These are phyloP conservation scores for Rhododendron vialii DNA, from an alignment of 148 eudicot genomes.

Conservation along the genomic window DNA sequence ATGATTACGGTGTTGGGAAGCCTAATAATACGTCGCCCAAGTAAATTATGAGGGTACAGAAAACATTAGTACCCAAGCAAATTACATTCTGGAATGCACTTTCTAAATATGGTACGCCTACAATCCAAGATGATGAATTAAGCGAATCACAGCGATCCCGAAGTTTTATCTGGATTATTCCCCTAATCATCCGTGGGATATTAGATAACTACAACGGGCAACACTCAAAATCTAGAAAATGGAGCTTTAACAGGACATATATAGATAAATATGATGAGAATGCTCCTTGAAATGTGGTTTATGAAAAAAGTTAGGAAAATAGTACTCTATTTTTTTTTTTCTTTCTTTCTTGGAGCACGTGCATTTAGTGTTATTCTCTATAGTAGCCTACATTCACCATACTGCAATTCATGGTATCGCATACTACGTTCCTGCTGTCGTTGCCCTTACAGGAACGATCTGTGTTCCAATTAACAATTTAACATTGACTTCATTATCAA, in stretches of 20 bases:
- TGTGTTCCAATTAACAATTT: not conserved
- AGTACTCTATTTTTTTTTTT: not conserved
- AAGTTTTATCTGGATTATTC: not conserved
- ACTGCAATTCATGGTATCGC: not conserved
- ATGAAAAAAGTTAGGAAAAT: not conserved
- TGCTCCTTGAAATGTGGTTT: not conserved
- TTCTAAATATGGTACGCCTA: not conserved
- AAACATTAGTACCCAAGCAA: not conserved
- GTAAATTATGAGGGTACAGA: not conserved
- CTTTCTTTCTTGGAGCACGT: not conserved
- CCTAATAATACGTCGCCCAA: not conserved
- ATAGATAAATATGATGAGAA: not conserved
- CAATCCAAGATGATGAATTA: not conserved
- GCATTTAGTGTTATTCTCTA: not conserved
- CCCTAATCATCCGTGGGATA: not conserved
- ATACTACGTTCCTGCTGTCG: not conserved
- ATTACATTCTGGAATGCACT: not conserved
- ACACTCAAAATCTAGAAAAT: not conserved
- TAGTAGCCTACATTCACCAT: not conserved
- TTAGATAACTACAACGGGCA: not conserved
- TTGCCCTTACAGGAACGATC: not conserved
- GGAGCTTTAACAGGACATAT: not conserved
- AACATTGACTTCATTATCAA: not conserved
- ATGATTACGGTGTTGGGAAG: not conserved
- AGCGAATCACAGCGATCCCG: not conserved